These are phyloP conservation scores for Alternaria alternata DNA, from an alignment of 2,329 filamentous ascomycete genomes.

Conservation along the genomic window DNA sequence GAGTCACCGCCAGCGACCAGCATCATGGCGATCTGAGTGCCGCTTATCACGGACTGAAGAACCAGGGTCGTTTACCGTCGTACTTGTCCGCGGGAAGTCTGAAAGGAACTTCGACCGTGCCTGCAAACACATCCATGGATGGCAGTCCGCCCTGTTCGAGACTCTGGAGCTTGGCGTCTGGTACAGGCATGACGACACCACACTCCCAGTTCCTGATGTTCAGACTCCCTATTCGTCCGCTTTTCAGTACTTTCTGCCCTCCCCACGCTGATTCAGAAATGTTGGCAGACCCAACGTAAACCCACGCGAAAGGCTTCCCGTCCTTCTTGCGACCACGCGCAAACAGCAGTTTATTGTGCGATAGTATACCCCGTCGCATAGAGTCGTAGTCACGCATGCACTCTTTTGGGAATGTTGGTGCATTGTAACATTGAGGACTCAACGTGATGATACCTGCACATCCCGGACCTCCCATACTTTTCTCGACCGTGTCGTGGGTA, in stretches of 20 bases:
- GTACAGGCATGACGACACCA: conserved; percentile 77
- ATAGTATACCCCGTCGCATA: conserved; percentile 73
- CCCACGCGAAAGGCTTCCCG: conserved; percentile 67
- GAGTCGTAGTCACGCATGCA: conserved; percentile 80
- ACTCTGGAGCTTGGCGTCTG: conserved; percentile 22
- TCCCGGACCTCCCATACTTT: conserved; percentile 68
- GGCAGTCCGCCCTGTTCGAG: conserved; percentile 28
- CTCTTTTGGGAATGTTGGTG: conserved; percentile 72
- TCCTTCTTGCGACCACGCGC: conserved; percentile 44
- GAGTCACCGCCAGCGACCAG: background rate
- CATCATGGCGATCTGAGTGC: background rate
- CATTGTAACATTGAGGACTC: conserved; percentile 74
- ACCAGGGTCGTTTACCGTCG: conserved; percentile 56
- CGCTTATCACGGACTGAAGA: conserved; percentile 39
- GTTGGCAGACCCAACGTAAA: conserved; percentile 90
- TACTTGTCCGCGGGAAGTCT: conserved; percentile 64
- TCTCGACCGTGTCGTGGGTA: conserved; percentile 56
- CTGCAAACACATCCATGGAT: conserved; percentile 61
- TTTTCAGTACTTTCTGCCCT: conserved; percentile 73
- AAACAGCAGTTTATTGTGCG: conserved; percentile 80
- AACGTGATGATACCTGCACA: conserved; percentile 84
- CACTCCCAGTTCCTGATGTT: conserved; percentile 91
- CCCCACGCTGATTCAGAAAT: conserved; percentile 96
- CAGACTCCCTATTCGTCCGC: conserved; percentile 74
- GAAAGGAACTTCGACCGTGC: conserved; percentile 70